Evolutionary conservation across 257 asterid species (phyloP), one percentile per base, ranked within the genome.

Genomic region (Solanum dulcamara): DNA sequence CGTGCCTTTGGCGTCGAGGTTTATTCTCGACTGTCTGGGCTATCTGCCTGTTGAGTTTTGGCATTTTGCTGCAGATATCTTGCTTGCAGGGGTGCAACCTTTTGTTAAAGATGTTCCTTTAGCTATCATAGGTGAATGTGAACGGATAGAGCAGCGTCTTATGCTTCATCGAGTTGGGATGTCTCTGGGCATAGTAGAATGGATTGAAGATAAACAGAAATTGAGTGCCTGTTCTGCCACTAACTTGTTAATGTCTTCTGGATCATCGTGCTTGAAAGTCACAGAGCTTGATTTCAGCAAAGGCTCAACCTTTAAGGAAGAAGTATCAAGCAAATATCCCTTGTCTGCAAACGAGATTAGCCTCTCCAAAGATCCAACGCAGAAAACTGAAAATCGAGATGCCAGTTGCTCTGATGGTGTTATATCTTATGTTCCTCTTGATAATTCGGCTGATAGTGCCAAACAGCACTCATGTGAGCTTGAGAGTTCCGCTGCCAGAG

Each of bases 121-220:
- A 71, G 92, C 92, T 88, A 94, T 96, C 84, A 91, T 96, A 90
- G 85, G 81, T 53, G 97, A 90, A 89, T 95, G 99, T 88, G 90
- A 91, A 86, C 85, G 81, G 80, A 88, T 88, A 71, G 90, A 91
- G 83, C 92, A 94, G 81, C 95, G 96, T 82, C 84, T 95, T 87
- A 92, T 95, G 89, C 97, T 96, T 88, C 99, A 96, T 90, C 96
- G 93, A 85, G 95, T 95, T 83, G 99, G 99, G 57, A 83, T 95
- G 85, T 90, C 94, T 85, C 97, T 96, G 84, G 98, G 98, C 77
- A 70, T 96, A 81, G 83, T 89, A 86, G 98, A 96, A 83, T 96
- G 99, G 99, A 89, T 93, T 80, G 85, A 90, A 83, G 99, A 96
- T 87, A 91, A 91, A 89, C 89, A 92, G 82, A 86, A 87, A 11